Evolutionary conservation across 108 stramenopile genomes (phyloP).

Genomic region (Stephanodiscus triporus): DNA sequence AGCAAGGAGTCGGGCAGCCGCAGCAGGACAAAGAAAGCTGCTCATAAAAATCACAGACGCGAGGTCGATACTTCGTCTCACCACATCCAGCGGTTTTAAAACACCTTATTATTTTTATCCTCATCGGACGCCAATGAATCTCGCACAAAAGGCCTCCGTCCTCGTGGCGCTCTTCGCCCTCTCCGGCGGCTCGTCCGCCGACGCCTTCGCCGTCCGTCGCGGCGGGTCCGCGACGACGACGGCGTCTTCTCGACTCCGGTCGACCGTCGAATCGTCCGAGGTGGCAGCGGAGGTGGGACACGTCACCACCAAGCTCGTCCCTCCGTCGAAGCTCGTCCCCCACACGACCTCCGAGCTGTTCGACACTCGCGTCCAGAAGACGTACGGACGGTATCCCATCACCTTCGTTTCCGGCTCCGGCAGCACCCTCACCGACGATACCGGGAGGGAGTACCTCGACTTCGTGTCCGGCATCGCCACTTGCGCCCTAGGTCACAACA

Average conservation of each 20-base stretch:
- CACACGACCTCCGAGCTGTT: conserved; percentile 49
- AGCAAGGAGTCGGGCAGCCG: too few species aligned
- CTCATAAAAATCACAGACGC: too few species aligned
- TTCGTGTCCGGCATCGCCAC: conserved; percentile 97
- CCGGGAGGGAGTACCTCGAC: conserved; percentile 92
- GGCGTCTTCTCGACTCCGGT: conserved; percentile 16
- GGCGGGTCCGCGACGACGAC: too few species aligned
- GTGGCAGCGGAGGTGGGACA: conserved; percentile 3
- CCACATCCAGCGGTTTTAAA: too few species aligned
- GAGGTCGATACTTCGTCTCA: too few species aligned
- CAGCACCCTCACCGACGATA: conserved; percentile 74
- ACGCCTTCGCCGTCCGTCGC: conserved; percentile 15
- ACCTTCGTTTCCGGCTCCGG: conserved; percentile 85
- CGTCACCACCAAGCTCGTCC: conserved; percentile 21
- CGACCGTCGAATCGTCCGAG: conserved; percentile 4
- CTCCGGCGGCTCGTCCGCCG: conserved; percentile 3
- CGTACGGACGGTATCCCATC: conserved; percentile 88
- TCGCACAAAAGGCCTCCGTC: conserved; percentile 28
- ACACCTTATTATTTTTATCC: too few species aligned
- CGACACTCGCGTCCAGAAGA: conserved; percentile 74
- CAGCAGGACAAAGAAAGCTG: too few species aligned
- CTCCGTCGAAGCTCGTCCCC: conserved; percentile 40
- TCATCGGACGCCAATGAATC: too few species aligned
- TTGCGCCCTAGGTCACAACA: conserved; percentile 92
- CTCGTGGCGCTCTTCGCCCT: conserved; percentile 21